Base-by-base conservation (phyloP, 2,329 filamentous ascomycete species). In the Fonsecaea erecta region DNA sequence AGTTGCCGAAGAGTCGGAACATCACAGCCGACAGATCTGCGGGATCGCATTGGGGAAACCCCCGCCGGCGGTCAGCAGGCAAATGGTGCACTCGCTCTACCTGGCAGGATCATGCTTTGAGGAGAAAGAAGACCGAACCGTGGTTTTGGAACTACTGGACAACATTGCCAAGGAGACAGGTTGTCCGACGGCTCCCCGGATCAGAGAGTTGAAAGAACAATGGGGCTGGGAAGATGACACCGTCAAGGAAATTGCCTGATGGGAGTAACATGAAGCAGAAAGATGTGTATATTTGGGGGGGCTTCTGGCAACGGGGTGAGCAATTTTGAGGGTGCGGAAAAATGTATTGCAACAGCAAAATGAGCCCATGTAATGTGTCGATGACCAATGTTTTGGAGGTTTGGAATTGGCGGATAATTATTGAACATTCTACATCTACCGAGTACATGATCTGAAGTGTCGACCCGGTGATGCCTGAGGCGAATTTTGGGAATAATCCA, bases 141-240 rank as follows among this genome's bases (percentile, higher is more conserved):
- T 84, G 1, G 81, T 89, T 9, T 70, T 89, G 40, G 78, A 81
- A 12, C 73, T 89, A 40, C 75, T 90, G 21, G 77, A 81, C 28
- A 85, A 82, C 11, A 83, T 90, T 30, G 86, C 90, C 74, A 77
- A 75, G n/a, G 87, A 90, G 70, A 80, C 86, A 46, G 87, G 86
- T 1, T 88, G 86, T 82, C 84, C 85, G 2, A 88, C 87, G 54
- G 81, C 86, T 70, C 88, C 88, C 74, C 81, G 86, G 40, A 82
- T 86, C 28, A 77, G 54, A 46, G 68, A 70, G 24, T 57, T 70
- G 30, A 63, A 63, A 30, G 61, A 68, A 46, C 60, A 68, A 59
- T 70, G 66, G 68, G 63, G 68, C 12, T 70, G 65, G 65, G 43
- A 62, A 7, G 62, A 59, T 18, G 64, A 69, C 14, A 30, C 51